These are phyloP conservation scores for Vitis rotundifolia DNA, from an alignment of 164 flowering plant species.

Conservation along the genomic window DNA sequence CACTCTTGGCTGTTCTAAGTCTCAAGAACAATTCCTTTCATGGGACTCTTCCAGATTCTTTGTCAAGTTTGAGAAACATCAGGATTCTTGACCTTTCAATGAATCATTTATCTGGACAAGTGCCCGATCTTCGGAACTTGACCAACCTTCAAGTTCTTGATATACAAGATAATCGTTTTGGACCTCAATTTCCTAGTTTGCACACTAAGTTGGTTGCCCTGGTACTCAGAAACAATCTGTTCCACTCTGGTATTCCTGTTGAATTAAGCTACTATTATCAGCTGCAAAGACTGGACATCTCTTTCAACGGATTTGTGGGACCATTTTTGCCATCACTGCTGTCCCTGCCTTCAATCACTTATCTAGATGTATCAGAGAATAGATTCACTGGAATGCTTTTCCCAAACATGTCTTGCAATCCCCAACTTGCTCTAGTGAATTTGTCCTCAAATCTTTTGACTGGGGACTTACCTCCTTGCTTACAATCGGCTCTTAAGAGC, in stretches of 20 bases:
- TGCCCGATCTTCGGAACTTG: conserved; percentile 35
- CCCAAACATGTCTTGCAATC: conserved; percentile 36
- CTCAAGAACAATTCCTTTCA: conserved; percentile 43
- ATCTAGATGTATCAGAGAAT: conserved; percentile 39
- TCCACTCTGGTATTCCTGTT: conserved; percentile 22
- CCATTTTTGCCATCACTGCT: conserved; percentile 36
- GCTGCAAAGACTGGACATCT: conserved; percentile 45
- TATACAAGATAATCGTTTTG: conserved; percentile 35
- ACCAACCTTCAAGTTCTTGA: conserved; percentile 54
- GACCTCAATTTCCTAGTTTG: conserved; percentile 46
- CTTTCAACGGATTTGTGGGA: conserved; percentile 39
- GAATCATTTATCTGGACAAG: conserved; percentile 38
- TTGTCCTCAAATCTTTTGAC: conserved; percentile 40
- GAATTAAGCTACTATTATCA: conserved; percentile 29
- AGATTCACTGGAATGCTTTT: conserved; percentile 43
- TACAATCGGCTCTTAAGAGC: conserved; percentile 6
- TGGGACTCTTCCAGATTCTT: conserved; percentile 41
- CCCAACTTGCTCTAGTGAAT: conserved; percentile 35
- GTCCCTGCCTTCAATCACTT: conserved; percentile 36
- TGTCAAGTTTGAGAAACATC: conserved; percentile 24
- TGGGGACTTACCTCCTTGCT: conserved; percentile 46
- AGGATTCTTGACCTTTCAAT: conserved; percentile 34
- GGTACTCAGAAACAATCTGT: conserved; percentile 38
- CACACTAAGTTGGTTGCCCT: conserved; percentile 32
- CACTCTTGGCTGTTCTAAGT: conserved; percentile 38